A percentile compares a stretch with the other conserved stretches of the same genome.
These are phyloP conservation scores for Blastobotrys americana DNA, from an alignment of 805 yeast species.

Conservation along the genomic window DNA sequence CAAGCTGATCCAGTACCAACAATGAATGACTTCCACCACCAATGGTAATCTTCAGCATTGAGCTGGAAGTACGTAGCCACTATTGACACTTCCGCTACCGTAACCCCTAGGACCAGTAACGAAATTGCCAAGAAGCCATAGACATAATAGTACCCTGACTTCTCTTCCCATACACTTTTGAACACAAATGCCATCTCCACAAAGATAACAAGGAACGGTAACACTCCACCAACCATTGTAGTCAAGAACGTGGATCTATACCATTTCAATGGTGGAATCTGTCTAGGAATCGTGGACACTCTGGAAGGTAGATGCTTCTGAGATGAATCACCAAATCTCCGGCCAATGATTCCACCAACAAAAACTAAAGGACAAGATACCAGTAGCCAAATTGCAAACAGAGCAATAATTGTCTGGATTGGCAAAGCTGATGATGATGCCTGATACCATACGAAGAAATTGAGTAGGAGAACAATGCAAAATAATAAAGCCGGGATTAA, in stretches of 20 bases:
- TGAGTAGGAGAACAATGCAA: constrained; percentile 46
- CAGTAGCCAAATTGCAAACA: constrained; percentile 52
- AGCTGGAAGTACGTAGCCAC: constrained; percentile 61
- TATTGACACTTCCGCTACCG: constrained; percentile 64
- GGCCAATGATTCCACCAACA: constrained; percentile 51
- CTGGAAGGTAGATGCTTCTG: constrained; percentile 17
- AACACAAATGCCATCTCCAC: constrained; percentile 68
- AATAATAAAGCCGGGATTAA: constrained; percentile 36
- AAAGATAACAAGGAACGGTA: constrained; percentile 75
- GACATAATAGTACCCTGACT: constrained; percentile 69
- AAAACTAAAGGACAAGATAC: constrained; percentile 71
- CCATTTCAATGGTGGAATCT: constrained; percentile 23
- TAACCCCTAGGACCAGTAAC: constrained; percentile 48
- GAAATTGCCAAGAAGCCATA: constrained; percentile 71
- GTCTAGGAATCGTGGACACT: constrained; percentile 29
- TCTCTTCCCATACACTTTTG: constrained; percentile 73
- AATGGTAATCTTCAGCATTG: constrained; percentile 47
- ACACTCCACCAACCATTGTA: constrained; percentile 48
- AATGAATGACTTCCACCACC: constrained; percentile 81
- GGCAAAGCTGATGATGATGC: constrained; percentile 73
- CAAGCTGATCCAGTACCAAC: constrained; percentile 66
- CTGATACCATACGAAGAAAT: constrained; percentile 66
- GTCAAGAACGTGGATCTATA: constrained; percentile 18
- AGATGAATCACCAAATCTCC: constrained; percentile 13
- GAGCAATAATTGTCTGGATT: constrained; percentile 59